phyloP scores from a whole-genome alignment of 208 protist species.

The Acanthamoeba quina region DNA sequence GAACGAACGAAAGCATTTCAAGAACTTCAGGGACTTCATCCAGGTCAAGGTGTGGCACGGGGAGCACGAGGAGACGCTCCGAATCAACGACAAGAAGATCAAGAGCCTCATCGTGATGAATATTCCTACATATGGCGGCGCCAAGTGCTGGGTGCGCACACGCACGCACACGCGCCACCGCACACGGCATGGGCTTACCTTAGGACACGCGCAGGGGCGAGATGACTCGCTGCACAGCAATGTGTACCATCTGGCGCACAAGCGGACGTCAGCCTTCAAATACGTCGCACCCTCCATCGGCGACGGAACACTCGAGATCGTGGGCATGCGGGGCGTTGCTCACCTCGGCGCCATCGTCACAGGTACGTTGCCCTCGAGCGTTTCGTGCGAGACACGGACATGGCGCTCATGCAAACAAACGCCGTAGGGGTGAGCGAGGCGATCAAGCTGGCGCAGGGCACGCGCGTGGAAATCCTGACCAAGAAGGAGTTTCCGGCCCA shows the following conservation, averaged over 20 bases:
- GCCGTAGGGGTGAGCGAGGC: not conserved
- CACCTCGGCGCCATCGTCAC: constrained; percentile 68
- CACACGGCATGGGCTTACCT: not conserved
- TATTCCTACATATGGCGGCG: constrained; percentile 55
- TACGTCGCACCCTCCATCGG: constrained; percentile 15
- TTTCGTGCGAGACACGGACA: not conserved
- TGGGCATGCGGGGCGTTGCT: constrained; percentile 47
- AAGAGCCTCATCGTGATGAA: constrained; percentile 74
- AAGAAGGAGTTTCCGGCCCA: constrained; percentile 16
- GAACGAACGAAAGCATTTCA: constrained; percentile 20
- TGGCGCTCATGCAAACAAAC: not conserved
- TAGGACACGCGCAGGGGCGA: not conserved
- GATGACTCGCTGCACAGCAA: constrained; percentile 15
- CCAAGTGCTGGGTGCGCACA: constrained; percentile 42
- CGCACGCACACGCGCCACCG: not conserved
- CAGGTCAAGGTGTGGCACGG: constrained; percentile 32
- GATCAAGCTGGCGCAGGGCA: constrained; percentile 59
- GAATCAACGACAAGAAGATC: constrained; percentile 18
- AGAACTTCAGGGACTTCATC: constrained; percentile 17
- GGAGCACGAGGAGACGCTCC: not conserved
- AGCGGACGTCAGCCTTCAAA: not conserved
- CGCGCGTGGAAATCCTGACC: constrained; percentile 6
- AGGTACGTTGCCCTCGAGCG: not conserved
- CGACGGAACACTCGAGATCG: constrained; percentile 53
- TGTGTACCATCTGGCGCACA: not conserved